These are phyloP conservation scores for Claviceps pazoutovae DNA, from an alignment of 2,329 filamentous ascomycete species.

Conservation along the genomic window DNA sequence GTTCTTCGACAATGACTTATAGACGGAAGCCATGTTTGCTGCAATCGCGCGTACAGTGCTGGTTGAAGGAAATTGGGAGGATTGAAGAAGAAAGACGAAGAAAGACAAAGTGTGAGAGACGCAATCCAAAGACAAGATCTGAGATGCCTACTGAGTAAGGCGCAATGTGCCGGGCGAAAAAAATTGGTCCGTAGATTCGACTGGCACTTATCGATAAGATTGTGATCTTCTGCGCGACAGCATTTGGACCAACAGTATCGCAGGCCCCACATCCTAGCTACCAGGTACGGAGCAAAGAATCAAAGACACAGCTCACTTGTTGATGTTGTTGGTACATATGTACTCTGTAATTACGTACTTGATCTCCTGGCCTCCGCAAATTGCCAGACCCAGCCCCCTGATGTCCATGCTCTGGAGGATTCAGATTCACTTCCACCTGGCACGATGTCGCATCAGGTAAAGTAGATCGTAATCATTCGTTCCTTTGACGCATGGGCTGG, in stretches of 20 bases:
- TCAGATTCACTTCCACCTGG: too few relatives aligned
- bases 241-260: neutral
- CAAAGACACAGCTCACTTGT: too few relatives aligned
- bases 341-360: too few relatives aligned
- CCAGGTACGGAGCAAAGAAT: too few relatives aligned
- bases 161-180: neutral
- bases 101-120: neutral
- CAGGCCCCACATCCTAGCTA: neutral
- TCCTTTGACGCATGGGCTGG: neutral
- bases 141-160: neutral
- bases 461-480: neutral
- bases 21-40: slow-evolving; percentile 49
- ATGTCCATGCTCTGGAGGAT: too few relatives aligned
- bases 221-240: neutral
- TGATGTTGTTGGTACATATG: too few relatives aligned
- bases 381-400: too few relatives aligned
- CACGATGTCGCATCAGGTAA: too few relatives aligned
- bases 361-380: too few relatives aligned
- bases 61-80: neutral
- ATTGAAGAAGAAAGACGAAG: neutral
- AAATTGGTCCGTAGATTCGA: neutral
- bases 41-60: neutral
- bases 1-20: slow-evolving; percentile 57
- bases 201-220: slow-evolving; percentile 3
- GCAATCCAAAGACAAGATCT: neutral